These are phyloP conservation scores for Clarireedia paspali DNA, from an alignment of 2,329 filamentous ascomycete genomes.

Conservation along the genomic window DNA sequence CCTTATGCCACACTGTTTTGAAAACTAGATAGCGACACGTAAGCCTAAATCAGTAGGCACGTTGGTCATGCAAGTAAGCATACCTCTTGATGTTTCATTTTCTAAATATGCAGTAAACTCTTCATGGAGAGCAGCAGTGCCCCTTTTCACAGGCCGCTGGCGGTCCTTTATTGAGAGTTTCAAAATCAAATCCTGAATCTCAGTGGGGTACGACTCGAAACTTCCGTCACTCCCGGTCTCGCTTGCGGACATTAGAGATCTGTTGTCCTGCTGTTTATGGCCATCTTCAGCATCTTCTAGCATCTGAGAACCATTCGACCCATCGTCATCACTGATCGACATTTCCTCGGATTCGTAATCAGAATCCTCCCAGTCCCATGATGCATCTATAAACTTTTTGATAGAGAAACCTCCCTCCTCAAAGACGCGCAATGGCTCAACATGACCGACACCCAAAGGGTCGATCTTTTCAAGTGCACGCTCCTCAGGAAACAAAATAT, in stretches of 20 bases:
- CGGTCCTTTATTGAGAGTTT: not conserved
- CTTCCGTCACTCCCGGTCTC: not conserved
- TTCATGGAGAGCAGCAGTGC: constrained; percentile 7
- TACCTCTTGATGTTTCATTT: constrained; percentile 30
- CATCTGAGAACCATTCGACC: not conserved
- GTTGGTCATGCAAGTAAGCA: not conserved
- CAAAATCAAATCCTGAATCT: not conserved
- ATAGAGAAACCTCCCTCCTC: constrained; percentile 13
- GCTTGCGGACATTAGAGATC: not conserved
- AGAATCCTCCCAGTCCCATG: constrained; percentile 10
- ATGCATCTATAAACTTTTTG: constrained; percentile 9
- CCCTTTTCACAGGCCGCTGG: not conserved
- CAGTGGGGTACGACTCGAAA: not conserved
- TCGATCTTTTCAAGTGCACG: not conserved
- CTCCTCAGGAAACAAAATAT: constrained; percentile 35
- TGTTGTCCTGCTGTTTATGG: not conserved
- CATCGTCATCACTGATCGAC: not conserved
- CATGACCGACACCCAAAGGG: constrained; percentile 6
- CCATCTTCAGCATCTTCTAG: not conserved
- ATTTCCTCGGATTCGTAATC: not conserved
- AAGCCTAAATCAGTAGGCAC: not conserved
- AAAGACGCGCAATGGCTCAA: constrained; percentile 9
- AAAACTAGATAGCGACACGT: constrained; percentile 20
- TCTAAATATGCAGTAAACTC: constrained; percentile 29
- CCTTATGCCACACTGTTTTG: constrained; percentile 38